Base-by-base conservation (phyloP, 2,329 filamentous ascomycete genomes). In the Cercospora sojina region DNA sequence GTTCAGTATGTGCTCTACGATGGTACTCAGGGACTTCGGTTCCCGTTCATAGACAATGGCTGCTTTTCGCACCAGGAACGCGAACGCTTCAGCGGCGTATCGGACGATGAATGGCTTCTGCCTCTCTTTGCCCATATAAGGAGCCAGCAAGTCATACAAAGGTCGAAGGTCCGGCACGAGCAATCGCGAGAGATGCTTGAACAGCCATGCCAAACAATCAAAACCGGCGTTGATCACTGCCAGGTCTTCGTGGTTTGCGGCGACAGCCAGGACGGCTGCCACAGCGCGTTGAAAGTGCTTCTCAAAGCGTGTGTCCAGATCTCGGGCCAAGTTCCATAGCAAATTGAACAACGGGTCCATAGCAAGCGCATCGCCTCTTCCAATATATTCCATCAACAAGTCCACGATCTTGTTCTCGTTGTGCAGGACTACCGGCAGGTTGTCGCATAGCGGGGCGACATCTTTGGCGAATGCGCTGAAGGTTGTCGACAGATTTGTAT, bases 151-250 rank as follows among this genome's bases (percentile, higher is more conserved):
- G 74, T 92, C 87, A 76, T 92, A 93, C 1, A 96, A 89, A 56
- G 94, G 92, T 68, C 91, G 85, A 69, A 99, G 80, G 75, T 99
- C 91, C 3, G 92, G 90, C 0, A 95, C 91, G 23, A 99, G 80
- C 0, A 98, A 85, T 70, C 92, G 89, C 2, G 93, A 96, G 5
- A 99, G 86, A 76, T 98, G 98, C 77, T 99, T 99, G 86, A 99
- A 97, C 47, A 98, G 84, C 84, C 96, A 99, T 55, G 95, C 93
- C 64, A 99, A 83, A 72, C 92, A 93, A 12, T 90, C 92, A 80
- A 99, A 99, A 59, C 92, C 94, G 93, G 94, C 98, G 80, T 99
- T 95, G 59, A 98, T 91, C n/a, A 96, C 93, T 27, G 91, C 89
- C 64, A 76, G 74, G 74, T 91, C 90, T 64, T 91, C 85, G 62